Conservation (phyloP, 2,329 filamentous ascomycete genomes). For the Hypoxylon sp. region DNA sequence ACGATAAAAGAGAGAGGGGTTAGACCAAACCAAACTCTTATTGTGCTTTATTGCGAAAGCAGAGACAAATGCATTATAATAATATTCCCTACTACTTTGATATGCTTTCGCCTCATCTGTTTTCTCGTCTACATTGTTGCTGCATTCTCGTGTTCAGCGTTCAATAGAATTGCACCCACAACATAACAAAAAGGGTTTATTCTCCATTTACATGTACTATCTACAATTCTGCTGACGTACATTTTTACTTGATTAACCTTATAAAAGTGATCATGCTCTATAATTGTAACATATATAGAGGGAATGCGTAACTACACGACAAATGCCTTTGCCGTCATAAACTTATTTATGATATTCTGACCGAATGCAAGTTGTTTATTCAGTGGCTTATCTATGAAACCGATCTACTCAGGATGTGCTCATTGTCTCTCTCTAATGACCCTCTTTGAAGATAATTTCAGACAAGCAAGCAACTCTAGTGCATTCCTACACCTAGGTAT, state of each 20-base stretch:
- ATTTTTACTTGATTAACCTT: background rate
- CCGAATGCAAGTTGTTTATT: conserved; percentile 3
- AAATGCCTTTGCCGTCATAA: background rate
- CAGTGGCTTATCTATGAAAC: background rate
- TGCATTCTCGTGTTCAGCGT: background rate
- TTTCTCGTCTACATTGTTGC: background rate
- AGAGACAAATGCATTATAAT: conserved; percentile 44
- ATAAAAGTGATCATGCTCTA: background rate
- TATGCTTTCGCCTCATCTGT: background rate
- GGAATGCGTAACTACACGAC: background rate
- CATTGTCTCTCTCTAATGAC: background rate
- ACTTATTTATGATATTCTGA: background rate
- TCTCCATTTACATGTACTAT: background rate
- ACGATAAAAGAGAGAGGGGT: conserved; percentile 32
- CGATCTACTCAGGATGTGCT: conserved; percentile 2
- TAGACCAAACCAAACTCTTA: conserved; percentile 32
- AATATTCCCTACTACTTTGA: conserved; percentile 41
- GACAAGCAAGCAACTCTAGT: background rate
- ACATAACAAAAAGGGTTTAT: background rate
- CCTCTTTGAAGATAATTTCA: background rate
- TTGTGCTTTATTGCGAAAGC: conserved; percentile 29
- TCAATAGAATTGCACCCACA: background rate
- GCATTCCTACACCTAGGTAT: too few relatives aligned
- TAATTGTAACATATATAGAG: background rate
- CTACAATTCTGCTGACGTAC: background rate